Conservation (phyloP, 805 yeast species). For the Wickerhamomyces queroliae region DNA sequence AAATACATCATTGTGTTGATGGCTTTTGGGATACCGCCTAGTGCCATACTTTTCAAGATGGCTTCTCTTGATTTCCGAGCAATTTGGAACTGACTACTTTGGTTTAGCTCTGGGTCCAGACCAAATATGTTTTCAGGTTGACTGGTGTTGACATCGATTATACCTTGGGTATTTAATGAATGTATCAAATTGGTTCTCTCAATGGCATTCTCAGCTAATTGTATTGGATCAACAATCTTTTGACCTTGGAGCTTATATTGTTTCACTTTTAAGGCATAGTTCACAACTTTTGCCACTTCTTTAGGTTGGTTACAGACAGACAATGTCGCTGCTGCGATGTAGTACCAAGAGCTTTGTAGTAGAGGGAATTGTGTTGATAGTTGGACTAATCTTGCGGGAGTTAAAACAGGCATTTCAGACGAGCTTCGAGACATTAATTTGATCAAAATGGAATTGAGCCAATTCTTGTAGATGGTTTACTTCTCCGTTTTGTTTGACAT, state of each 20-base stretch:
- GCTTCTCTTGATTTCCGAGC: conserved; percentile 69
- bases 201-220: conserved; percentile 10
- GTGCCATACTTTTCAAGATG: conserved; percentile 68
- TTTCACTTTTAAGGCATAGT: conserved; percentile 46
- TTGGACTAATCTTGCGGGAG: conserved; percentile 47
- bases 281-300: conserved; percentile 70
- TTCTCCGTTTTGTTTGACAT: too few relatives aligned
- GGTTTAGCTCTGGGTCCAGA: conserved; percentile 1
- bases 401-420: conserved; percentile 27
- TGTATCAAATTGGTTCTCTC: conserved; percentile 16
- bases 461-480: too few relatives aligned
- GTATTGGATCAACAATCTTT: neutral
- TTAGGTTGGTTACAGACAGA: conserved; percentile 79
- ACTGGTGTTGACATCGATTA: conserved; percentile 8
- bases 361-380: conserved; percentile 51
- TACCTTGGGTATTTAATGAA: conserved; percentile 5
- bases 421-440: neutral
- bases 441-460: too few relatives aligned
- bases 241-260: conserved; percentile 9
- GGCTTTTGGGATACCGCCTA: conserved; percentile 79
- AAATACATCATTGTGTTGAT: conserved; percentile 71
- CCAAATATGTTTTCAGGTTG: conserved; percentile 16
- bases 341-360: conserved; percentile 62
- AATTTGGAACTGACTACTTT: conserved; percentile 20
- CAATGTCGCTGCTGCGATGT: conserved; percentile 74